Percentiles rank a stretch among this genome's conserved stretches.
Conservation (phyloP, 805 yeast species). For the Candida multigemmis region DNA sequence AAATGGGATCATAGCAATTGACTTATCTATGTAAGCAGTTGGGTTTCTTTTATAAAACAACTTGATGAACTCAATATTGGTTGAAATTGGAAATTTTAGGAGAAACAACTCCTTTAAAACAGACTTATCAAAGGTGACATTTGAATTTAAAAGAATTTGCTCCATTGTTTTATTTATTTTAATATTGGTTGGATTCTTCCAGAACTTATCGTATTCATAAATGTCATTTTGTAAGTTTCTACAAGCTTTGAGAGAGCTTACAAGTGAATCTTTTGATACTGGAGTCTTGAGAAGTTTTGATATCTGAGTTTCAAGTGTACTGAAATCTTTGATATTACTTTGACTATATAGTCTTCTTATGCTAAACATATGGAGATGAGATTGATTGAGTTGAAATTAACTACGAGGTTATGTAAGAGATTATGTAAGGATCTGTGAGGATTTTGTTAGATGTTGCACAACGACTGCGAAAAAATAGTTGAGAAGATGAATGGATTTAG, state of each 20-base stretch:
- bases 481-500: no score
- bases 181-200: conserved; percentile 11
- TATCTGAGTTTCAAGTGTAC: no score
- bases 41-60: conserved; percentile 18
- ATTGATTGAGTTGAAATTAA: no score
- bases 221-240: conserved; percentile 9
- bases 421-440: no score
- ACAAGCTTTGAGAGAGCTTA: conserved; percentile 15
- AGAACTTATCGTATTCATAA: conserved; percentile 13
- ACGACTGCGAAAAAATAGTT: no score
- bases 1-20: conserved; percentile 52
- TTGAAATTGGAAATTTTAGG: conserved; percentile 21
- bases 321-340: no score
- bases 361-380: no score
- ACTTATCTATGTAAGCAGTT: conserved; percentile 17
- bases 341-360: no score
- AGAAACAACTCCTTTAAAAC: conserved; percentile 20
- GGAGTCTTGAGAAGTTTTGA: no score
- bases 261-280: conserved; percentile 3
- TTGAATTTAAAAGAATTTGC: conserved; percentile 10
- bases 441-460: no score
- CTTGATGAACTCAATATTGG: conserved; percentile 18
- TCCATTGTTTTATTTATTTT: conserved; percentile 11
- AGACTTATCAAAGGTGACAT: conserved; percentile 9
- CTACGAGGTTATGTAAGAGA: no score